These are phyloP conservation scores for Russula sp. DNA, from an alignment of 768 basidiomycete species.

Conservation along the genomic window DNA sequence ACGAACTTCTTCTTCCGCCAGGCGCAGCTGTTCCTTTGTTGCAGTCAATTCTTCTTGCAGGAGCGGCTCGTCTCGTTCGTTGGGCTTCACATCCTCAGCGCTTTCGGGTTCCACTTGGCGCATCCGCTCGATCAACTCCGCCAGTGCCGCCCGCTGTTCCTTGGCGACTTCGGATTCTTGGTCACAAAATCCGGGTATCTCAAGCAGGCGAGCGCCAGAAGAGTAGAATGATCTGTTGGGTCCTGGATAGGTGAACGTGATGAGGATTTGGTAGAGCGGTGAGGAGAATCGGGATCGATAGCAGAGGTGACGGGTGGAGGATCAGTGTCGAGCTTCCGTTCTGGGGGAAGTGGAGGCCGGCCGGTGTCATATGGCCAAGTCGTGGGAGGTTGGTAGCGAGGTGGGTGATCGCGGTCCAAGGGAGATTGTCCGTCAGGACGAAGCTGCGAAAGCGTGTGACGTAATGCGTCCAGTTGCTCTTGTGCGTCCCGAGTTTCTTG, in stretches of 20 bases:
- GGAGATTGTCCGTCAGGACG: not conserved
- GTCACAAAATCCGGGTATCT: too few relatives aligned
- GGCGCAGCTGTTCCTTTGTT: not conserved
- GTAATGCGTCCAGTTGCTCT: not conserved
- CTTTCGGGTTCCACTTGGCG: not conserved
- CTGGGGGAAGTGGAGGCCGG: not conserved
- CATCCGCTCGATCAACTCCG: not conserved
- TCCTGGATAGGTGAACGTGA: not conserved
- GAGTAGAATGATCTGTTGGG: not conserved
- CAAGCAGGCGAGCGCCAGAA: not conserved
- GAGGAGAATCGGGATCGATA: not conserved
- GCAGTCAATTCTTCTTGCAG: not conserved
- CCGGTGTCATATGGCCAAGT: not conserved
- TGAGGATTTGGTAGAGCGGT: not conserved
- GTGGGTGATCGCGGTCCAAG: not conserved
- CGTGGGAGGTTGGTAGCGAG: not conserved
- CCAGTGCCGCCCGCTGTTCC: not conserved
- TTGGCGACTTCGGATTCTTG: constrained; percentile 1
- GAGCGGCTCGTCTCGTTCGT: not conserved
- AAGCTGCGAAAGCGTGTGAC: not conserved
- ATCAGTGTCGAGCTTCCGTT: not conserved
- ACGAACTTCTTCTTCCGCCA: not conserved
- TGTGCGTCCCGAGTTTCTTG: not conserved
- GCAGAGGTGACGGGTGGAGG: not conserved
- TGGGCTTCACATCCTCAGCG: not conserved